phyloP scores from a whole-genome alignment of 2,329 filamentous ascomycete genomes.

The Colletotrichum gloeosporioides region DNA sequence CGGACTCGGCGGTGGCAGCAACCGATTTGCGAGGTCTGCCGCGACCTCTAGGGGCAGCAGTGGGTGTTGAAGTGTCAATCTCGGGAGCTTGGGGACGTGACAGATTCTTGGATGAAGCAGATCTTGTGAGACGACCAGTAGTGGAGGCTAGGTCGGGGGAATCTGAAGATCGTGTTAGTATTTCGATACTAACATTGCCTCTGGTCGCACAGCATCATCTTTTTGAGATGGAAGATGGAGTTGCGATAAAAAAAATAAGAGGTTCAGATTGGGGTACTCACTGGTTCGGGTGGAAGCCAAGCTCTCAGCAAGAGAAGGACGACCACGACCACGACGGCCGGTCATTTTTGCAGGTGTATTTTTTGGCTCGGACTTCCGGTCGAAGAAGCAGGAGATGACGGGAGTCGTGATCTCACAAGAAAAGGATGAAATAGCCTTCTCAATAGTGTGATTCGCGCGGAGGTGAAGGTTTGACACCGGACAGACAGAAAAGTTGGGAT shows the following conservation, averaged over 20 bases:
- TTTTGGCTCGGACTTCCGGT: background rate
- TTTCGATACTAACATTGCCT: background rate
- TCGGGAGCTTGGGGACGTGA: background rate
- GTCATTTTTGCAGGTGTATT: background rate
- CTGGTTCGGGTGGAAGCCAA: conserved; percentile 8
- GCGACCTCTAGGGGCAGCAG: conserved; percentile 28
- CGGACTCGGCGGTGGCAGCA: conserved; percentile 31
- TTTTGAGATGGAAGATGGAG: background rate
- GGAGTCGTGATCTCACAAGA: background rate
- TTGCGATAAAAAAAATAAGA: background rate
- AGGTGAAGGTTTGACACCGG: background rate
- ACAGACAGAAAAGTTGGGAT: conserved; percentile 9
- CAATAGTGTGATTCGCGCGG: background rate
- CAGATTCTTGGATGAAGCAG: conserved; percentile 18
- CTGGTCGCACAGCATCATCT: background rate
- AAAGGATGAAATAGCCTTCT: background rate
- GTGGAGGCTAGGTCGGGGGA: background rate
- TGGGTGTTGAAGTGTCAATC: background rate
- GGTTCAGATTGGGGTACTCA: background rate
- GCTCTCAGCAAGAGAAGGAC: conserved; percentile 3
- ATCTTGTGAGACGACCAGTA: conserved; percentile 17
- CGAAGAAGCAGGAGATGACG: background rate
- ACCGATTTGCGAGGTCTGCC: conserved; percentile 32
- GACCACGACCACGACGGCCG: conserved; percentile 3
- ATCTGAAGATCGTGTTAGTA: background rate